Base-by-base conservation (phyloP, 2,329 filamentous ascomycete species). In the Lecanicillium sp. region DNA sequence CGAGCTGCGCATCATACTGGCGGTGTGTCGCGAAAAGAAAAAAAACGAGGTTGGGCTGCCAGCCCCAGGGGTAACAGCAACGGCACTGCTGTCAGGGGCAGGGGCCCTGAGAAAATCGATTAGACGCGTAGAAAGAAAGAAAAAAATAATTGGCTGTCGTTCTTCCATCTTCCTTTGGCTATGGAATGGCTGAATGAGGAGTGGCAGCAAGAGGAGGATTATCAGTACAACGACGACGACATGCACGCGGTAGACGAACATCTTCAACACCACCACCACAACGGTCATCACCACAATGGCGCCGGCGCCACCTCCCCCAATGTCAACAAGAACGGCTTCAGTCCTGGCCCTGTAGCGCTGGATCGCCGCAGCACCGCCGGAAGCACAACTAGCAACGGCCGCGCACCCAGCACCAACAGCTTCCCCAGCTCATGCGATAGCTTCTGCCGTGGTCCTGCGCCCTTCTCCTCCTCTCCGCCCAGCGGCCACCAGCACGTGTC, bases 111-210 rank as follows among this genome's bases (percentile, higher is more conserved):
- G n/a, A n/a, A n/a, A n/a, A n/a, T n/a, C n/a, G n/a, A n/a, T n/a
- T n/a, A n/a, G n/a, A n/a, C n/a, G n/a, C n/a, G n/a, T n/a, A n/a
- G n/a, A n/a, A n/a, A 27, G 19, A 15, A n/a, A 44, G 15, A 27
- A 39, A 44, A 39, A 49, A 48, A n/a, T 12, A 14, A 15, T 6
- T n/a, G 15, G 33, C 24, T 19, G 30, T 12, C 27, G 36, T 49
- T 24, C 33, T 9, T 42, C 20, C 33, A 44, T 24, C 33, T 9
- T 42, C 20, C 33, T 33, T 38, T 39, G 39, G 47, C 27, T 44
- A 49, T 49, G 47, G 47, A 49, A 43, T 49, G 47, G 47, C 40
- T 23, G 33, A 44, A 32, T 15, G 40, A 49, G 40, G 47, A 49
- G 40, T 41, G 44, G 44, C 41, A 32, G 47, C 47, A 32, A 27